Evolutionary conservation across 2,329 filamentous ascomycete genomes (phyloP).

Genomic region (Colletotrichum ledebouriae): DNA sequence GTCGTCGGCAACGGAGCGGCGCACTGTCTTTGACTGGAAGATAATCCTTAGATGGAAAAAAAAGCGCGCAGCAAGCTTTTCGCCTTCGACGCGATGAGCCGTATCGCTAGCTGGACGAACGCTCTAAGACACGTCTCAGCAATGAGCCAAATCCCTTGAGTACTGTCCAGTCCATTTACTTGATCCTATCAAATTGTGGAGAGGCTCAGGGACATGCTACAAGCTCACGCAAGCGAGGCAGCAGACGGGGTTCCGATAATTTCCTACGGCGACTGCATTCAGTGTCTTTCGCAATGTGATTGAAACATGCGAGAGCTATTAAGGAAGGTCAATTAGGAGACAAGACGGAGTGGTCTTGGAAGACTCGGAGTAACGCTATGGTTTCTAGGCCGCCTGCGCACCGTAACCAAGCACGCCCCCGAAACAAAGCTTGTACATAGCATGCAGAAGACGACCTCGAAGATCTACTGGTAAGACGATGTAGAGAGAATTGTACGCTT

Average conservation of each 20-base stretch:
- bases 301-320: neutral
- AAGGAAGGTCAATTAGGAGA: neutral
- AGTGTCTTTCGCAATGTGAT: neutral
- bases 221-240: neutral
- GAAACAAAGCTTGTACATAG: neutral
- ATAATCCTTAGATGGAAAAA: neutral
- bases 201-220: neutral
- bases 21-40: neutral
- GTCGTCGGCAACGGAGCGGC: neutral
- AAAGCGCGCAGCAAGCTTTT: neutral
- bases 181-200: neutral
- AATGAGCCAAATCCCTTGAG: neutral
- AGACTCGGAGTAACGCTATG: neutral
- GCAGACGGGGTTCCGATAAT: slow-evolving; percentile 7
- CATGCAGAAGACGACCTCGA: neutral
- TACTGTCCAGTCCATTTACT: neutral
- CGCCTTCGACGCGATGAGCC: neutral
- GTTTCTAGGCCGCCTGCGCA: neutral
- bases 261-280: neutral
- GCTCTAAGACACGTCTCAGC: neutral
- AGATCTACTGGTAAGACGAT: neutral
- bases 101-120: neutral
- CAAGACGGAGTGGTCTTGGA: neutral
- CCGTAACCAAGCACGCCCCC: neutral
- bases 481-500: neutral